phyloP scores from a whole-genome alignment of 2,329 filamentous ascomycete species.

The Aspergillus hiratsukae region DNA sequence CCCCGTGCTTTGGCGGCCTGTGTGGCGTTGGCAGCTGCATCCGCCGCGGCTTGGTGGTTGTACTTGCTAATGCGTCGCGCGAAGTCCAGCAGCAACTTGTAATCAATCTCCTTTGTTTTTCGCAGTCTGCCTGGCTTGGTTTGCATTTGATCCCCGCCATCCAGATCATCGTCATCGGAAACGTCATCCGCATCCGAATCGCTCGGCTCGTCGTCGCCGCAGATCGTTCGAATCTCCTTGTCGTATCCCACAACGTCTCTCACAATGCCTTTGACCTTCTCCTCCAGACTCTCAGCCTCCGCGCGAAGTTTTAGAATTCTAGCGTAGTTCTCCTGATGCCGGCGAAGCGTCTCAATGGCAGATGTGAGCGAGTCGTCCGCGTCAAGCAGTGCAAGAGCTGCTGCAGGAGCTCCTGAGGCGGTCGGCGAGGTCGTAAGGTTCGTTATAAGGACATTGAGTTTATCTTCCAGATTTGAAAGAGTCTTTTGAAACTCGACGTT shows the following conservation, averaged over 20 bases:
- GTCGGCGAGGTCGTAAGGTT: constrained; percentile 42
- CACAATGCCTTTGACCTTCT: constrained; percentile 40
- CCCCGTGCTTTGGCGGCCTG: constrained; percentile 15
- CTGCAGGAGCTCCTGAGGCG: constrained; percentile 39
- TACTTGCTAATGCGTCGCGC: constrained; percentile 46
- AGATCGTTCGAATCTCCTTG: constrained; percentile 35
- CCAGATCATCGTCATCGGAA: constrained; percentile 11
- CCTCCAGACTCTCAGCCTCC: constrained; percentile 38
- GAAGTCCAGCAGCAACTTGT: constrained; percentile 41
- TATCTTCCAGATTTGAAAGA: constrained; percentile 39
- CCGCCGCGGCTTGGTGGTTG: constrained; percentile 41
- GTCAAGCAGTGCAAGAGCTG: constrained; percentile 36
- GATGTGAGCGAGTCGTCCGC: constrained; percentile 40
- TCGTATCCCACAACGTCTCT: constrained; percentile 36
- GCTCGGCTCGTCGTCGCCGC: constrained; percentile 29
- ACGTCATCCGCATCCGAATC: constrained; percentile 25
- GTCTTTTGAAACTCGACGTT: constrained; percentile 36
- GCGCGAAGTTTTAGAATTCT: constrained; percentile 38
- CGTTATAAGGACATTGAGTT: constrained; percentile 38
- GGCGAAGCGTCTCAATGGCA: constrained; percentile 39
- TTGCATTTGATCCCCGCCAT: constrained; percentile 6
- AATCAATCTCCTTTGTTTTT: constrained; percentile 39
- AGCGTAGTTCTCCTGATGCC: constrained; percentile 43
- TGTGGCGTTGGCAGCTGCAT: constrained; percentile 31
- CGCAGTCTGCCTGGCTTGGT: constrained; percentile 4